Evolutionary conservation across 108 stramenopile genomes (phyloP).

Genomic region (Fragilariopsis cylindrus): DNA sequence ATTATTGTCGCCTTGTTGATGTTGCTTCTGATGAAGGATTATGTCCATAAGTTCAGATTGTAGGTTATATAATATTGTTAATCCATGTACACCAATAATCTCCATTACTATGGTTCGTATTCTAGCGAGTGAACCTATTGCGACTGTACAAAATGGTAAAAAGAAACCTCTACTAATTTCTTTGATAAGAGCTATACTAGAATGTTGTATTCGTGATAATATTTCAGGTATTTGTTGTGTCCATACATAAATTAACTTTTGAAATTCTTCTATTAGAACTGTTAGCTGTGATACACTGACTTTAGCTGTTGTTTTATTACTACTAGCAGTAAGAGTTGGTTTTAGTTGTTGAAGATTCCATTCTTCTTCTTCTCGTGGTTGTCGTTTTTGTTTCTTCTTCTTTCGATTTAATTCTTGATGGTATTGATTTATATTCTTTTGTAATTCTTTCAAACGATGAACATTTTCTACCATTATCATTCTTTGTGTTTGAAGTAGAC

Average conservation of each 20-base stretch:
- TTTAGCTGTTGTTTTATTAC: slow-evolving; percentile 6
- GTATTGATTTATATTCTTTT: not conserved
- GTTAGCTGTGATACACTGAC: not conserved
- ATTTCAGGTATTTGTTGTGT: slow-evolving; percentile 40
- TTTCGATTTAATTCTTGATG: not conserved
- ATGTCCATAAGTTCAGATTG: not conserved
- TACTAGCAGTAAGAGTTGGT: not conserved
- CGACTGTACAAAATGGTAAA: slow-evolving; percentile 71
- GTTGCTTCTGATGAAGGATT: slow-evolving; percentile 1
- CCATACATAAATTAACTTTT: not conserved
- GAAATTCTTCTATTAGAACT: not conserved
- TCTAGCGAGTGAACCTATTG: slow-evolving; percentile 44
- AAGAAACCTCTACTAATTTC: slow-evolving; percentile 76
- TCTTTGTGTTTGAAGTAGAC: not conserved
- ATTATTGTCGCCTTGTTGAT: slow-evolving; percentile 13
- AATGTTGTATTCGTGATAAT: slow-evolving; percentile 59
- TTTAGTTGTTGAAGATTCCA: slow-evolving; percentile 17
- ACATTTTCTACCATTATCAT: not conserved
- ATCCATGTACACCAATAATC: slow-evolving; percentile 27
- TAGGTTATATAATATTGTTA: slow-evolving; percentile 11
- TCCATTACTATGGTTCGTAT: slow-evolving; percentile 34
- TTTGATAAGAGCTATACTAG: slow-evolving; percentile 46
- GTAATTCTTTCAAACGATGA: slow-evolving; percentile 8
- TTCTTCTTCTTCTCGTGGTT: not conserved
- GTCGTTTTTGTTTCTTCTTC: not conserved